phyloP scores from a whole-genome alignment of 2,329 filamentous ascomycete genomes.

The Periconia macrospinosa region DNA sequence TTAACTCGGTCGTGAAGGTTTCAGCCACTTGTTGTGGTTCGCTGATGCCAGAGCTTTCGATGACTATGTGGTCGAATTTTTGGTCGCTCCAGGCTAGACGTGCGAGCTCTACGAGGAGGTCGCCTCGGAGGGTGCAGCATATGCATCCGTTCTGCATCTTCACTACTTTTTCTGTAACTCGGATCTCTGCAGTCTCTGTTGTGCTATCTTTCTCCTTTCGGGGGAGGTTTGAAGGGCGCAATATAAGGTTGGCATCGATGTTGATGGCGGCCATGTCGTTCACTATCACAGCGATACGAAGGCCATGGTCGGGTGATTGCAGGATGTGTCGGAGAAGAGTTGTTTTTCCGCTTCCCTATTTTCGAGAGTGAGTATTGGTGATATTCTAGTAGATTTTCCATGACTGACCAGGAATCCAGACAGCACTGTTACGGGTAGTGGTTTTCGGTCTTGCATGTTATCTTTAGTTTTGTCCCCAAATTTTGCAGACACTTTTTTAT shows the following conservation, averaged over 20 bases:
- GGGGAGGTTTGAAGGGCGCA: conserved; percentile 45
- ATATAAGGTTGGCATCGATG: conserved; percentile 65
- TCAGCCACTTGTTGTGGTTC: conserved; percentile 75
- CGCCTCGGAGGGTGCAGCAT: conserved; percentile 73
- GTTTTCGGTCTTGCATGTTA: conserved; percentile 24
- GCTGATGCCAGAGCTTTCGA: conserved; percentile 72
- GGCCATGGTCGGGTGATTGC: conserved; percentile 63
- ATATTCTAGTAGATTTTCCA: neutral
- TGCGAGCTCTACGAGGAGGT: conserved; percentile 70
- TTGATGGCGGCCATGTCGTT: conserved; percentile 69
- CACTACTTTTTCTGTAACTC: conserved; percentile 66
- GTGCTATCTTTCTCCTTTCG: conserved; percentile 4
- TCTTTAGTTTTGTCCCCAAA: too few species aligned
- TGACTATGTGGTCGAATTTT: conserved; percentile 70
- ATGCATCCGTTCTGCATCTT: conserved; percentile 73
- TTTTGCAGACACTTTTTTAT: neutral
- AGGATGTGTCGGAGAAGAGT: conserved; percentile 71
- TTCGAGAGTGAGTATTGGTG: neutral
- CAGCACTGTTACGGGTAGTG: conserved; percentile 62
- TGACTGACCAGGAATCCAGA: conserved; percentile 59
- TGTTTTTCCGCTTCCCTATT: conserved; percentile 69
- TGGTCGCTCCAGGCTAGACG: conserved; percentile 61
- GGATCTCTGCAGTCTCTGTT: conserved; percentile 44
- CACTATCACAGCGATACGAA: conserved; percentile 71
- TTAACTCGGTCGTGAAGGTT: conserved; percentile 63